phyloP scores from a whole-genome alignment of 257 asterid species.

The Solanum sejunctum region DNA sequence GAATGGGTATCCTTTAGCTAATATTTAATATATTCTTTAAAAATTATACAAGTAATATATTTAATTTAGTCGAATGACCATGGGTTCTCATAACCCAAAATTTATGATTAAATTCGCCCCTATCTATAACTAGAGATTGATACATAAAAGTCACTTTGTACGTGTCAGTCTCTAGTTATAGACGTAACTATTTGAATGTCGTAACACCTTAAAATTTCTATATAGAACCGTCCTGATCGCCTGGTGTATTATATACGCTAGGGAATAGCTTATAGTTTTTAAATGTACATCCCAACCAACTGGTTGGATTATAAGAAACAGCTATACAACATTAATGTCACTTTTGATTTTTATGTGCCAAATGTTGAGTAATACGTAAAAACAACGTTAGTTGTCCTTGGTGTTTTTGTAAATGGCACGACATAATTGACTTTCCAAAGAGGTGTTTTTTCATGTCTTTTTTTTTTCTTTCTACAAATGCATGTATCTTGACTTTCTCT shows the following conservation, averaged over 20 bases:
- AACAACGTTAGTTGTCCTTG: background rate
- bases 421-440: background rate
- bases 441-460: background rate
- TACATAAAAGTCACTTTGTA: background rate
- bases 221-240: too few species aligned
- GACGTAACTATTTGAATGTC: background rate
- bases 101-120: too few species aligned
- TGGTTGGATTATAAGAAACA: background rate
- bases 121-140: too few species aligned
- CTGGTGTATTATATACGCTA: background rate
- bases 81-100: too few species aligned
- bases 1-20: too few species aligned
- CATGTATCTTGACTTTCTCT: background rate
- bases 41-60: too few species aligned
- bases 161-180: background rate
- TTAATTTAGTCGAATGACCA: too few species aligned
- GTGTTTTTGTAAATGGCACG: background rate
- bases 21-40: too few species aligned
- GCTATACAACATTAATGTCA: background rate
- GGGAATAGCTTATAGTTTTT: background rate
- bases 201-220: background rate
- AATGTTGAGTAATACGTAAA: background rate
- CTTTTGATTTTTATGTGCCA: background rate
- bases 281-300: background rate
- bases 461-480: background rate